Base-by-base conservation (phyloP, 2,329 filamentous ascomycete genomes). In the Acrocalymma vagum region DNA sequence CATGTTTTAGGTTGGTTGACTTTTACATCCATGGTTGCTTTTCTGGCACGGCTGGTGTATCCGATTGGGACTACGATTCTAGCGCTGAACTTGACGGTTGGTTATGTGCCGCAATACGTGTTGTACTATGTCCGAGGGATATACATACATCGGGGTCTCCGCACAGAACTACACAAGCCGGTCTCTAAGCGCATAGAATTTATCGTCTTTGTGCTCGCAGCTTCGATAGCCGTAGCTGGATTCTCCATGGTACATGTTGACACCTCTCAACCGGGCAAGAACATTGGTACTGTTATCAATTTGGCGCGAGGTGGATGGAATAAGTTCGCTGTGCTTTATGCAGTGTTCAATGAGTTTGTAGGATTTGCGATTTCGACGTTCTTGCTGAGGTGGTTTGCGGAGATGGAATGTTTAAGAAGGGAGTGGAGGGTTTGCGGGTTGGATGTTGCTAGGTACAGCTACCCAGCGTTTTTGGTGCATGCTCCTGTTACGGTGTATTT, bases 381-480 rank as follows among this genome's bases (percentile, higher is more conserved):
- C 1, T 6, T 42, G 2, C 25, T 53, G 3, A 10, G 14, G 3
- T 2, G 28, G 2, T 54, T 54, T 30, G n/a, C 24, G 1, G 25
- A 20, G 16, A 15, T 6, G 16, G 16, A 21, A 17, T 29, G 21
- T 16, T 15, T 32, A 3, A 25, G 27, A 15, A 21, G 10, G 24
- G 13, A 27, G 16, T 50, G 47, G 48, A 11, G 11, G 1, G 3
- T 49, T 6, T 21, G 27, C 5, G 28, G 35, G 10, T 23, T 39
- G 3, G 39, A 48, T 10, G n/a, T 50, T 2, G 49, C 29, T 10
- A 41, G 37, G 32, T 51, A 46, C 27, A 53, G 43, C 17, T 58
- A 58, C 30, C 33, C 54, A 10, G 45, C 51, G 5, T 58, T 58
- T 28, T 28, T 55, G 18, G 37, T 51, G 17, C 51, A 55, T 44